Conservation (phyloP, 169 alveolate species). For the Plasmodium gallinaceum region DNA sequence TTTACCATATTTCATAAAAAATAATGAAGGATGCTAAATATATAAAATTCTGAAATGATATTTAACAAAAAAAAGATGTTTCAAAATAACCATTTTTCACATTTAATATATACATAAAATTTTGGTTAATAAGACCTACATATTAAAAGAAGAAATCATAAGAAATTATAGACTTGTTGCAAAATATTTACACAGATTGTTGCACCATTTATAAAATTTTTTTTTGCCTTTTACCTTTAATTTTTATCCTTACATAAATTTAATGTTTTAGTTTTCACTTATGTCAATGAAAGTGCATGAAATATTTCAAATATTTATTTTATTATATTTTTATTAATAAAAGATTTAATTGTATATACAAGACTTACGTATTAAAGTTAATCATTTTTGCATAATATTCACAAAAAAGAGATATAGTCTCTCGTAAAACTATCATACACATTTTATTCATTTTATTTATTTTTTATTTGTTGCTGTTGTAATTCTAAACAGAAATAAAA, state of each 20-base stretch:
- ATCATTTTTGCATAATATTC: background rate
- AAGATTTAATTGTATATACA: background rate
- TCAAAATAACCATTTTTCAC: background rate
- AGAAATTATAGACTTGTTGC: slow-evolving; percentile 45
- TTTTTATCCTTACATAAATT: too few species aligned
- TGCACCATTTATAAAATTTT: background rate
- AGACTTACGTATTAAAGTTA: background rate
- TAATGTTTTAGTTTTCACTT: background rate
- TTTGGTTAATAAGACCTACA: slow-evolving; percentile 28
- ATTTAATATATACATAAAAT: background rate
- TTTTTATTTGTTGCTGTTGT: slow-evolving; percentile 1
- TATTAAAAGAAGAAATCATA: slow-evolving; percentile 13
- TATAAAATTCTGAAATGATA: background rate
- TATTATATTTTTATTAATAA: background rate
- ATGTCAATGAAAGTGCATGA: background rate
- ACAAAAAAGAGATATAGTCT: background rate
- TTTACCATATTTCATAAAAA: background rate
- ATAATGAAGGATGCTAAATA: background rate
- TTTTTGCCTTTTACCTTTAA: too few species aligned
- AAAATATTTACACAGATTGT: slow-evolving; percentile 11
- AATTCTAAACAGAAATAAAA: background rate
- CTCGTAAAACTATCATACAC: slow-evolving; percentile 1
- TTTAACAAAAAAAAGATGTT: background rate
- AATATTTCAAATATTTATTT: background rate
- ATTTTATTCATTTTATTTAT: background rate